Evolutionary conservation across 495 filamentous ascomycete species (phyloP).

Genomic region (Penicillium alfredii): DNA sequence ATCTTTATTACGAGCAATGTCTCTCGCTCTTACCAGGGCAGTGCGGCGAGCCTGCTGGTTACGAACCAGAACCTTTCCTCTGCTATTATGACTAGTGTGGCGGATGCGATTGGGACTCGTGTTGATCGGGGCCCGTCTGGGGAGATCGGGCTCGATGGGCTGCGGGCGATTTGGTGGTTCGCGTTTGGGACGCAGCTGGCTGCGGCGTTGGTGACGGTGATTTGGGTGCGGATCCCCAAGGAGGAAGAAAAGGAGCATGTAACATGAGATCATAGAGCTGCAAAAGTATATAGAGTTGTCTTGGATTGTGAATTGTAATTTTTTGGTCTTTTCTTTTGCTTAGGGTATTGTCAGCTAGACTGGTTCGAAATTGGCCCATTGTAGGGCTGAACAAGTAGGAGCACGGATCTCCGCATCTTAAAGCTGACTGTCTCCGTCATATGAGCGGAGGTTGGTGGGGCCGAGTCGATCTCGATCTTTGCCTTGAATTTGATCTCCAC

Average conservation of each 20-base stretch:
- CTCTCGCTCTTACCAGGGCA: conserved; percentile 28
- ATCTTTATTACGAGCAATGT: conserved; percentile 35
- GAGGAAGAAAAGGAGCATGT: conserved; percentile 48
- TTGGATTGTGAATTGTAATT: no score
- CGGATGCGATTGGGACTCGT: conserved; percentile 39
- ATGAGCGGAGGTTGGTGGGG: no score
- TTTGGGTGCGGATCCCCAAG: conserved; percentile 42
- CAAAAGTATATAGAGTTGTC: no score
- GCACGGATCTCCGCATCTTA: no score
- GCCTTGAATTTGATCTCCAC: no score
- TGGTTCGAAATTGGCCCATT: no score
- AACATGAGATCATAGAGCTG: no score
- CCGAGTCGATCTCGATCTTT: no score
- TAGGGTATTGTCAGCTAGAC: no score
- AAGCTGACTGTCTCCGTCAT: no score
- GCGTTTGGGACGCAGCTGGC: conserved; percentile 30
- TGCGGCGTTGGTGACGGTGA: conserved; percentile 34
- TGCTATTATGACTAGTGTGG: conserved; percentile 41
- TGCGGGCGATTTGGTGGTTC: conserved; percentile 47
- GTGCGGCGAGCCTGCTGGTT: conserved; percentile 29
- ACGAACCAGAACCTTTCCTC: conserved; percentile 31
- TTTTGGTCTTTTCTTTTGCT: no score
- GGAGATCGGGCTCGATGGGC: conserved; percentile 36
- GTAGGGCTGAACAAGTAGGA: no score
- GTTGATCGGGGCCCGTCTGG: conserved; percentile 32